These are phyloP conservation scores for Saccharomycopsis hybrid DNA, from an alignment of 1,139 yeast genomes.

Conservation along the genomic window DNA sequence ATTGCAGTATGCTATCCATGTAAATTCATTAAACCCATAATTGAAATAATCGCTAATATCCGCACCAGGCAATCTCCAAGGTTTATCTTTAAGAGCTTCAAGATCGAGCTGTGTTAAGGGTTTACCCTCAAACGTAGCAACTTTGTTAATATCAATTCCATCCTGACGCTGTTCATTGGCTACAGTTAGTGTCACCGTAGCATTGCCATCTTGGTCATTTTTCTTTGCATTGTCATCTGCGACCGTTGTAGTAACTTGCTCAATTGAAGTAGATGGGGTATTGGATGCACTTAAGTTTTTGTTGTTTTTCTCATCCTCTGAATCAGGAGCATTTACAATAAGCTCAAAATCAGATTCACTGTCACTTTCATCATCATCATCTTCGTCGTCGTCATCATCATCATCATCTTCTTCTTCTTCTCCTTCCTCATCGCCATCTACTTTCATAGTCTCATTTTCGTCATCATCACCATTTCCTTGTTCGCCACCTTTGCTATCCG, in stretches of 20 bases:
- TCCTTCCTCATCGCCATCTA: constrained; percentile 10
- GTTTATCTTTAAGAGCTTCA: constrained; percentile 82
- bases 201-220: constrained; percentile 22
- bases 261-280: not conserved
- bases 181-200: constrained; percentile 26
- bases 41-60: constrained; percentile 91
- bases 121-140: constrained; percentile 75
- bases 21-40: constrained; percentile 91
- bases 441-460: constrained; percentile 23
- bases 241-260: not conserved
- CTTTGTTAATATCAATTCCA: constrained; percentile 65
- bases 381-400: constrained; percentile 26
- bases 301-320: constrained; percentile 23
- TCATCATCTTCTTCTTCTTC: constrained; percentile 20
- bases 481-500: constrained; percentile 22
- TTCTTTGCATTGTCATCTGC: not conserved
- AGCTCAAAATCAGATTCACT: constrained; percentile 45
- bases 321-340: constrained; percentile 44
- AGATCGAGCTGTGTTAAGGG: constrained; percentile 81
- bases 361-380: constrained; percentile 29
- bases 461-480: constrained; percentile 20
- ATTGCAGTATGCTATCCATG: constrained; percentile 90
- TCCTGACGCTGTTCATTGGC: constrained; percentile 36
- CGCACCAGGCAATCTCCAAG: constrained; percentile 98
- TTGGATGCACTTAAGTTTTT: not conserved